Conservation (phyloP, 768 basidiomycete genomes). For the Leccinum incarnatum region DNA sequence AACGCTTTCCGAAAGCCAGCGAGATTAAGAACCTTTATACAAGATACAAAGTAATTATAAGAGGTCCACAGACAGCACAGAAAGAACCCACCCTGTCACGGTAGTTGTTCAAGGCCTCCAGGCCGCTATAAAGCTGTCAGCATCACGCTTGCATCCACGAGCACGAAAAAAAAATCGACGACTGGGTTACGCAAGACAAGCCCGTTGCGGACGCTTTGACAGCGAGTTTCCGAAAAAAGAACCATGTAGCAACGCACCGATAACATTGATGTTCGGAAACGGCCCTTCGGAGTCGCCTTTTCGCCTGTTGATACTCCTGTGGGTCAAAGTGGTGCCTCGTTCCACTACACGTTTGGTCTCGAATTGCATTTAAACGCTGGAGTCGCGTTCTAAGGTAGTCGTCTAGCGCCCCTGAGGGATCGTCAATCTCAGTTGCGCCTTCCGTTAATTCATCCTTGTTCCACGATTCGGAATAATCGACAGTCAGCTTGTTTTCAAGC, state of each 20-base stretch:
- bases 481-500: neutral
- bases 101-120: constrained; percentile 83
- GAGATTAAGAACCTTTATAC: constrained; percentile 70
- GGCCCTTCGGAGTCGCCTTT: constrained; percentile 80
- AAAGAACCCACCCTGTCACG: constrained; percentile 52
- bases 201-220: neutral
- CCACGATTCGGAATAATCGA: neutral
- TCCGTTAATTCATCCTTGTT: neutral
- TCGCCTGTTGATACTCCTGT: constrained; percentile 81
- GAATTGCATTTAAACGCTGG: neutral
- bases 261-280: constrained; percentile 68
- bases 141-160: neutral
- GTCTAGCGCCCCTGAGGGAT: neutral
- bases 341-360: neutral
- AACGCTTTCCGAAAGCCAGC: constrained; percentile 86
- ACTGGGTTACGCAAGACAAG: neutral
- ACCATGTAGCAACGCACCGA: constrained; percentile 40
- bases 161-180: neutral
- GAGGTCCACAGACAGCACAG: neutral
- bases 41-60: neutral
- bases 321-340: constrained; percentile 45
- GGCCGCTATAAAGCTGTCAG: constrained; percentile 44
- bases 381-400: neutral
- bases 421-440: neutral
- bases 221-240: neutral